Percentiles rank a stretch among this genome's conserved stretches.
Evolutionary conservation across 148 eudicot species (phyloP).

Genomic region (Fallopia convolvulus): DNA sequence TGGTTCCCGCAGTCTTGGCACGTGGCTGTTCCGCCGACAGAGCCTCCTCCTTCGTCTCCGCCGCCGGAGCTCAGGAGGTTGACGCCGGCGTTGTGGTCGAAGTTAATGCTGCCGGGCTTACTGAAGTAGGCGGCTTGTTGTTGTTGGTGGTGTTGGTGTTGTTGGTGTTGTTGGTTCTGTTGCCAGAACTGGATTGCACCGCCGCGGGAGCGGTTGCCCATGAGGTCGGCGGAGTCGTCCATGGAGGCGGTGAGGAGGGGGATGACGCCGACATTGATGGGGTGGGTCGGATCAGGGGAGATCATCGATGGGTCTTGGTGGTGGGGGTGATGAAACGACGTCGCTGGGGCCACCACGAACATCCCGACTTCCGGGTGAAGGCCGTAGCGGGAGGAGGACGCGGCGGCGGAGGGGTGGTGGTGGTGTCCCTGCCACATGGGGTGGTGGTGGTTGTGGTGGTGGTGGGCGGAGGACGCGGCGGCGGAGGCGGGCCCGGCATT

Average conservation of each 20-base stretch:
- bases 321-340: slow-evolving; percentile 33
- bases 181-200: slow-evolving; percentile 43
- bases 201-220: slow-evolving; percentile 17
- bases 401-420: background rate
- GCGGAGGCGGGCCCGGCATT: slow-evolving; percentile 25
- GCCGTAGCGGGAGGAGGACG: slow-evolving; percentile 33
- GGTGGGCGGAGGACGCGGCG: slow-evolving; percentile 11
- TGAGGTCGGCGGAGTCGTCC: slow-evolving; percentile 13
- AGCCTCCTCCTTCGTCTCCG: background rate
- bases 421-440: slow-evolving; percentile 31
- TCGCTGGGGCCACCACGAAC: slow-evolving; percentile 62
- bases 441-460: background rate
- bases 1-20: slow-evolving; percentile 93
- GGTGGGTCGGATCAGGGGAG: slow-evolving; percentile 17
- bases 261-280: slow-evolving; percentile 56
- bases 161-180: slow-evolving; percentile 19
- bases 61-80: slow-evolving; percentile 21
- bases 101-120: slow-evolving; percentile 25
- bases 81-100: slow-evolving; percentile 15
- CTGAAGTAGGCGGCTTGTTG: slow-evolving; percentile 19
- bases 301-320: slow-evolving; percentile 19
- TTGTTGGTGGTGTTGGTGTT: slow-evolving; percentile 7
- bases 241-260: slow-evolving; percentile 50
- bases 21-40: slow-evolving; percentile 28
- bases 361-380: slow-evolving; percentile 51